A percentile compares a stretch with the other conserved stretches of the same genome.
These are phyloP conservation scores for Phaeotremella skinneri DNA, from an alignment of 768 basidiomycete genomes.

Conservation along the genomic window DNA sequence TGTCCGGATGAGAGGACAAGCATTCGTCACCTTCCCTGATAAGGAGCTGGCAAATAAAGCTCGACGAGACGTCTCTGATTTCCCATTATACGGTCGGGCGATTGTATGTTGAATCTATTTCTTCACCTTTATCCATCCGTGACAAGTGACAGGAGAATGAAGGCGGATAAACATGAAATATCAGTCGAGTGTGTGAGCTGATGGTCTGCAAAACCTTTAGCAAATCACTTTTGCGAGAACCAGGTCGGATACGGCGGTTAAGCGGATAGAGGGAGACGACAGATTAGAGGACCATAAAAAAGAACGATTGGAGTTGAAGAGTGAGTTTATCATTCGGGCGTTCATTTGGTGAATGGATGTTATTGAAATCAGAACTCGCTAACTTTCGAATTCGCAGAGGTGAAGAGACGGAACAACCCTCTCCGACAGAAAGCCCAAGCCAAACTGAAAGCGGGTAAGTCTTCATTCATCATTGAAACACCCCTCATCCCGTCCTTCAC, in stretches of 20 bases:
- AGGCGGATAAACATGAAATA: not conserved
- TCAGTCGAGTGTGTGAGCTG: not conserved
- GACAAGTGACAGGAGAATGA: not conserved
- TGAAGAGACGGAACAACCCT: constrained; percentile 82
- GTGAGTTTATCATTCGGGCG: constrained; percentile 57
- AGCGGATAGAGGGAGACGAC: constrained; percentile 62
- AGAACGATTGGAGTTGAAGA: constrained; percentile 74
- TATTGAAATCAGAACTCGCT: not conserved
- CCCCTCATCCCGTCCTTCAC: too few relatives aligned
- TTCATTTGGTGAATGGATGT: not conserved
- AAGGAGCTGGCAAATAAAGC: constrained; percentile 81
- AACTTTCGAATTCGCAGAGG: constrained; percentile 56
- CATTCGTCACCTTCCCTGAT: constrained; percentile 87
- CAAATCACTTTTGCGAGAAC: constrained; percentile 92
- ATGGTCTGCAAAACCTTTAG: constrained; percentile 53
- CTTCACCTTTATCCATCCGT: not conserved
- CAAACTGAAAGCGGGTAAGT: constrained; percentile 75
- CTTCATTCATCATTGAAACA: too few relatives aligned
- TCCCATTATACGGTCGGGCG: constrained; percentile 93
- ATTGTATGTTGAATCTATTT: not conserved
- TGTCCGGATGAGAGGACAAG: constrained; percentile 96
- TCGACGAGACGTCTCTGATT: constrained; percentile 85
- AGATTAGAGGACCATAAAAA: constrained; percentile 73
- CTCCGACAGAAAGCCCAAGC: constrained; percentile 78
- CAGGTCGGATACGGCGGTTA: constrained; percentile 85